Base-by-base conservation (phyloP, 2,329 filamentous ascomycete genomes). In the Seiridium unicorne region DNA sequence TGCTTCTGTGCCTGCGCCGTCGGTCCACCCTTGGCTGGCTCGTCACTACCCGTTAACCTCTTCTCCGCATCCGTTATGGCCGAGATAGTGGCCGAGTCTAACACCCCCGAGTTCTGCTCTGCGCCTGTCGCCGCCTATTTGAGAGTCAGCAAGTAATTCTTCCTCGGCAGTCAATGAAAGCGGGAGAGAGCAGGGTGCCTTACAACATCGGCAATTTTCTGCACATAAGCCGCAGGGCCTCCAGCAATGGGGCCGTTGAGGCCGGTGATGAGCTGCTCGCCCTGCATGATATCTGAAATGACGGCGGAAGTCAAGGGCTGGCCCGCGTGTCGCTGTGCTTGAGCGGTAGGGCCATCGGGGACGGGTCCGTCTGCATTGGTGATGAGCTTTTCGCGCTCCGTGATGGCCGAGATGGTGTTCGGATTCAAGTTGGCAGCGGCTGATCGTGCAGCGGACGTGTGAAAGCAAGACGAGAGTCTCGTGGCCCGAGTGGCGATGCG, bases 1-100 rank as follows among this genome's bases (percentile, higher is more conserved):
- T 79, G 76, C 46, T 70, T 71, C 64, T 79, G 76, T 0, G 76
- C 76, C 51, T 71, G 69, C 3, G 77, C 75, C 0, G 76, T 79
- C 1, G 76, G 77, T 1, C 77, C 77, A 5, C 71, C 72, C 56
- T 69, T 66, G 2, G 72, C 68, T 6, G 76, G 76, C 6, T 67
- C 58, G 4, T 69, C 66, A 59, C 70, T 63, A 11, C 75, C 71
- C 0, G 76, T 78, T 51, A 78, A 58, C 26, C 69, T 64, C 59
- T 74, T 76, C 63, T 79, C 77, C 1, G 74, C 73, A 1, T 69
- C 66, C 1, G 74, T 76, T 65, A 79, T 77, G 58, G 71, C 68
- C 5, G 73, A 75, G 62, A 79, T 74, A 61, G 74, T 74, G 32
- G 60, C 32, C 4, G 66, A 63, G 53, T 70, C 68, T 0, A 71